Evolutionary conservation across 345 rosid genomes (phyloP).

Genomic region (Brassica nigra): DNA sequence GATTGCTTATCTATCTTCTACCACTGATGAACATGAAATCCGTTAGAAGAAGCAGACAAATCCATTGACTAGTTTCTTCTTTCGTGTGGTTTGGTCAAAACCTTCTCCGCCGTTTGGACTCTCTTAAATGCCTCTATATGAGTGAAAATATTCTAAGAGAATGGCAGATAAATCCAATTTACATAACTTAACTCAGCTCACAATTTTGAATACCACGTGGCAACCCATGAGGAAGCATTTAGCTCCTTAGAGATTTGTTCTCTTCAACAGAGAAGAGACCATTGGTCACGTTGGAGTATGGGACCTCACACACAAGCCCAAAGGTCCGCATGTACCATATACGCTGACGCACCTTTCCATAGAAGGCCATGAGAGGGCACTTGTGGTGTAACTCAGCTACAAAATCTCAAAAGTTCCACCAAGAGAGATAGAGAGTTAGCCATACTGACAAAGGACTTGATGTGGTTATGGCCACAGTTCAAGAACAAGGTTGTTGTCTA

Average conservation of each 20-base stretch:
- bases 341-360: conserved; percentile 32
- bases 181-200: background rate
- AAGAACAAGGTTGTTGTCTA: conserved; percentile 30
- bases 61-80: background rate
- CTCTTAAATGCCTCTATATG: too few species aligned
- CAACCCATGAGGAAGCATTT: background rate
- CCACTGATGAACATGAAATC: background rate
- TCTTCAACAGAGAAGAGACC: background rate
- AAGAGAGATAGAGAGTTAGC: conserved; percentile 33
- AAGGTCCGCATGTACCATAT: conserved; percentile 41
- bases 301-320: conserved; percentile 34
- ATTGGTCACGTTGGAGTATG: conserved; percentile 20
- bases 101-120: background rate
- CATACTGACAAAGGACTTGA: conserved; percentile 35
- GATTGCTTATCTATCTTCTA: background rate
- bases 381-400: conserved; percentile 37
- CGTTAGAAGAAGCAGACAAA: background rate
- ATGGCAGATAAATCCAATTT: background rate
- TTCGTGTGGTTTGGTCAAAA: background rate
- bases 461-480: conserved; percentile 21
- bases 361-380: conserved; percentile 33
- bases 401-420: conserved; percentile 35
- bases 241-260: background rate
- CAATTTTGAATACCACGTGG: background rate
- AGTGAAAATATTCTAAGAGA: background rate